These are phyloP conservation scores for Yamadazyma pseudoaaseri DNA, from an alignment of 1,139 yeast genomes.

Conservation along the genomic window DNA sequence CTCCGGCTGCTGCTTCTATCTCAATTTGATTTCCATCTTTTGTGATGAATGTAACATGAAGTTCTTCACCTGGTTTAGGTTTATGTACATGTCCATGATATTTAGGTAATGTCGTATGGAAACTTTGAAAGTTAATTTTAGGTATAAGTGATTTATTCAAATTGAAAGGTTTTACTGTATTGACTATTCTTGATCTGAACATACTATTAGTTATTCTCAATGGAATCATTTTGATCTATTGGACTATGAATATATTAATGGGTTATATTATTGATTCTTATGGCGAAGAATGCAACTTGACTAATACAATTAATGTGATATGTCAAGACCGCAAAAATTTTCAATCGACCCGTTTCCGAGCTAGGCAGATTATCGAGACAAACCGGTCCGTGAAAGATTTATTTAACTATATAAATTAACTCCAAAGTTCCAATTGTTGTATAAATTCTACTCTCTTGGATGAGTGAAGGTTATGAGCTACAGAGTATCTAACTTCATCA, in stretches of 20 bases:
- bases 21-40: conserved; percentile 85
- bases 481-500: conserved; percentile 43
- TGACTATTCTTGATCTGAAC: not conserved
- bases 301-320: conserved; percentile 4
- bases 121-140: conserved; percentile 5
- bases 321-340: conserved; percentile 3
- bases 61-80: conserved; percentile 93
- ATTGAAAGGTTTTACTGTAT: not conserved
- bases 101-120: conserved; percentile 22
- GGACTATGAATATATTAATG: no score
- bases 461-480: conserved; percentile 22
- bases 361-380: not conserved
- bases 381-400: not conserved
- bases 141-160: not conserved
- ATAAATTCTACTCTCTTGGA: conserved; percentile 35
- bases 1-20: conserved; percentile 90
- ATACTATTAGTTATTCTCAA: not conserved
- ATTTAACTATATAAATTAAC: conserved; percentile 14
- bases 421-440: conserved; percentile 43
- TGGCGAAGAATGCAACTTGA: no score
- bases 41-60: conserved; percentile 84
- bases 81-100: conserved; percentile 83
- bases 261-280: not conserved
- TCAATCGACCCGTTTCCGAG: no score
- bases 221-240: no score